phyloP scores from a whole-genome alignment of 805 yeast genomes.

The Candida patagonica region DNA sequence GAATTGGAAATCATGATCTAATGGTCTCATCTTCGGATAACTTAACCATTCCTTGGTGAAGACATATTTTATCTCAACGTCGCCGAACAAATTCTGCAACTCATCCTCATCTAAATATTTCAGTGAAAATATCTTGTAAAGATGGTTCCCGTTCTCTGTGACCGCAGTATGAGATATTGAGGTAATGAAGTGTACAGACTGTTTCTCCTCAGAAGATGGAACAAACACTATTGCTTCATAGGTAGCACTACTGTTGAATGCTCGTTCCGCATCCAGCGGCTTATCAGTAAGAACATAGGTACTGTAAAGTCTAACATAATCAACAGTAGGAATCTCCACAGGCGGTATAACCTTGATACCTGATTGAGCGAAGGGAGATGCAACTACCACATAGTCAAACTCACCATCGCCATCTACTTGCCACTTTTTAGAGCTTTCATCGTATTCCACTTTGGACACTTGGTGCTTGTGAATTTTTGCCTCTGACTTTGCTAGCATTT shows the following conservation, averaged over 20 bases:
- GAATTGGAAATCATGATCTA: conserved; percentile 17
- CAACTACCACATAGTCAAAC: conserved; percentile 38
- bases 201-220: not conserved
- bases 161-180: conserved; percentile 9
- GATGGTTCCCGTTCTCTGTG: conserved; percentile 18
- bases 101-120: conserved; percentile 17
- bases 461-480: conserved; percentile 26
- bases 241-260: conserved; percentile 6
- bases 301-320: conserved; percentile 34
- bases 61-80: conserved; percentile 21
- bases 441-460: conserved; percentile 22
- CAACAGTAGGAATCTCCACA: conserved; percentile 16
- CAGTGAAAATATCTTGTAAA: conserved; percentile 37
- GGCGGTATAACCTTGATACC: conserved; percentile 12
- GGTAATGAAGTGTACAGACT: conserved; percentile 1
- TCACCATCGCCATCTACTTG: conserved; percentile 10
- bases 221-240: conserved; percentile 6
- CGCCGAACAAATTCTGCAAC: conserved; percentile 20
- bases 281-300: conserved; percentile 19
- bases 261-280: conserved; percentile 4
- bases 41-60: conserved; percentile 35
- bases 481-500: conserved; percentile 29
- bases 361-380: conserved; percentile 33
- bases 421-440: conserved; percentile 4
- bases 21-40: conserved; percentile 35